Base-by-base conservation (phyloP, 179 eudicot genomes). In the Pouteria campechiana region DNA sequence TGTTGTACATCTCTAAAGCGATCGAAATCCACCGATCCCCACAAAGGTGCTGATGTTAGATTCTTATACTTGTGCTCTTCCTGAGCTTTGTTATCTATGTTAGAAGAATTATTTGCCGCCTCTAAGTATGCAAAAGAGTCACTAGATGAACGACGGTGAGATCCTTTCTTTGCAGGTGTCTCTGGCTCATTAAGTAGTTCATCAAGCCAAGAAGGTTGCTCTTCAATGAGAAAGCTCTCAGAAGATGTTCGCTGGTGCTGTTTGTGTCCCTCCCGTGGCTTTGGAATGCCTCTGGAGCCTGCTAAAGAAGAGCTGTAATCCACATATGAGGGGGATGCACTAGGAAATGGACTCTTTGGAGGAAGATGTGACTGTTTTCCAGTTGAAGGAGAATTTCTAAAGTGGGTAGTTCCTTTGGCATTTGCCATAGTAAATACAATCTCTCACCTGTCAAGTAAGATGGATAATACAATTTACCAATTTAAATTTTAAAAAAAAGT, bases 191-290 rank as follows among this genome's bases (percentile, higher is more conserved):
- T 58, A 9, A 92, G 76, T 57, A 92, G 96, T 30, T 90, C 98
- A 75, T 92, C 96, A 46, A 92, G 52, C 99, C 99, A 92, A 37
- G 82, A 86, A 57, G 96, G 99, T 44, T 92, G 96, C 45, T 90
- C 99, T 51, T 92, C 99, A 37, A 78, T 50, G 39, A 72, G 35
- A 48, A 74, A 15, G 39, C 94, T 87, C 60, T 82, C 96, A 25
- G 99, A 92, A 16, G 96, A 82, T 56, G 94, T 75, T 41, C 99
- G 81, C 21, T 82, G 90, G 63, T 86, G 99, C 51, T 75, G 72
- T 3, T 79, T 29, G 56, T 58, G 74, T 36, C 68, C 75, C 28
- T 79, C 85, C 60, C 73, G 75, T 25, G 68, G 67, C 65, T 64
- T 82, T 12, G 64, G 56, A 39, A 49, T 38, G 35, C 58, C 60